Conservation (phyloP, 1,284 basidiomycete species). For the Irpex sp. region DNA sequence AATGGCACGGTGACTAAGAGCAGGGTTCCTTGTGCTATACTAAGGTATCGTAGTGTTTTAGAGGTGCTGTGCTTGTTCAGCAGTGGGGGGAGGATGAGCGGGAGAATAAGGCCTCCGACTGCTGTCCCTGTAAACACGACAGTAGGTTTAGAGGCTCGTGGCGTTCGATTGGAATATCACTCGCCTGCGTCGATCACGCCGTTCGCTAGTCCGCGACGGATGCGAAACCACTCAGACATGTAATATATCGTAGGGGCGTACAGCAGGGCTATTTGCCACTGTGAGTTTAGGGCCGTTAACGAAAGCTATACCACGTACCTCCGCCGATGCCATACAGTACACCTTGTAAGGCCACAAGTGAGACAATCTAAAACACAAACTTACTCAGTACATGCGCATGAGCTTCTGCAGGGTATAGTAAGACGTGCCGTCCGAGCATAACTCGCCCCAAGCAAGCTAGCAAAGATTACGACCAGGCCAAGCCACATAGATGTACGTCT, state of each 20-base stretch:
- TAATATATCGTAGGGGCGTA: slow-evolving; percentile 34
- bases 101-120: slow-evolving; percentile 14
- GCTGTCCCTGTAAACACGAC: slow-evolving; percentile 21
- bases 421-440: slow-evolving; percentile 28
- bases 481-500: background rate
- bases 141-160: too few species aligned
- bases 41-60: slow-evolving; percentile 6
- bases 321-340: slow-evolving; percentile 36
- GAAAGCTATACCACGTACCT: slow-evolving; percentile 19
- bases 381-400: background rate
- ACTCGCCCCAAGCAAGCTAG: slow-evolving; percentile 33
- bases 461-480: background rate
- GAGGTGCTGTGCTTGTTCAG: slow-evolving; percentile 3
- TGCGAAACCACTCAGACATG: slow-evolving; percentile 42
- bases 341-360: slow-evolving; percentile 35
- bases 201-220: slow-evolving; percentile 35
- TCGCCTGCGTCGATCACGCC: slow-evolving; percentile 39
- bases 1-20: slow-evolving; percentile 6
- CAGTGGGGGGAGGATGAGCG: slow-evolving; percentile 11
- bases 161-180: background rate
- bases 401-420: too few species aligned
- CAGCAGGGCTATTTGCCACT: slow-evolving; percentile 25
- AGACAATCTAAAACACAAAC: slow-evolving; percentile 19
- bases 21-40: background rate
- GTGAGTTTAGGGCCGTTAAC: background rate